Conservation (phyloP, 176 grass and related monocot species). For the Panicum miliaceum region DNA sequence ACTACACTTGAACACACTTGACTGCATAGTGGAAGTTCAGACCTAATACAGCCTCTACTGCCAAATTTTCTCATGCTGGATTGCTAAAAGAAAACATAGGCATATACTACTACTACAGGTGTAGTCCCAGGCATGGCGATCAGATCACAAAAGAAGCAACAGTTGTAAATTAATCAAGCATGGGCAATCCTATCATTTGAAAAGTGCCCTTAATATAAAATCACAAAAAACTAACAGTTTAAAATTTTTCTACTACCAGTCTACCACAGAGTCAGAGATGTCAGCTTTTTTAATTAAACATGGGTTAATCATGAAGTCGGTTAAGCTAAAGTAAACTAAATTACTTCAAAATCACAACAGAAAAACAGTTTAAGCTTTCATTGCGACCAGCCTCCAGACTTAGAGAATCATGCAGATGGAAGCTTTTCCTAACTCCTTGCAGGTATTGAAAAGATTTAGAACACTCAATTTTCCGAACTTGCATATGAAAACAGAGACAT, state of each 20-base stretch:
- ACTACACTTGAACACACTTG: constrained; percentile 22
- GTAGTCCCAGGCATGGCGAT: not conserved
- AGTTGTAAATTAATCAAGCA: no score
- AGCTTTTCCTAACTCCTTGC: constrained; percentile 23
- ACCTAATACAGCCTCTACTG: constrained; percentile 2
- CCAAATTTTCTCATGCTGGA: constrained; percentile 12
- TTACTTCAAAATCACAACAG: constrained; percentile 14
- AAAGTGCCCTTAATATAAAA: not conserved
- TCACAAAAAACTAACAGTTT: not conserved
- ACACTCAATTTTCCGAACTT: not conserved
- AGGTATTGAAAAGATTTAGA: not conserved
- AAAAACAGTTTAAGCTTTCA: constrained; percentile 14
- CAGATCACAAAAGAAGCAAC: no score
- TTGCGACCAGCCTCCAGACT: constrained; percentile 9
- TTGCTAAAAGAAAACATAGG: constrained; percentile 34
- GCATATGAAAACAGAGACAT: not conserved
- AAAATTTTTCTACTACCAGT: not conserved
- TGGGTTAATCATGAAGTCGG: not conserved
- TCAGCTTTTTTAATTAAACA: not conserved
- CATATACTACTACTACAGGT: not conserved
- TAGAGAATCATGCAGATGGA: constrained; percentile 18
- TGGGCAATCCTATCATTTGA: not conserved
- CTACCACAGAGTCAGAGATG: not conserved
- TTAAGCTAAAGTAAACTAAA: constrained; percentile 20
- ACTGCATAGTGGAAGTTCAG: constrained; percentile 1